These are phyloP conservation scores for Oryza australiensis DNA, from an alignment of 176 grass and related monocot genomes.

Conservation along the genomic window DNA sequence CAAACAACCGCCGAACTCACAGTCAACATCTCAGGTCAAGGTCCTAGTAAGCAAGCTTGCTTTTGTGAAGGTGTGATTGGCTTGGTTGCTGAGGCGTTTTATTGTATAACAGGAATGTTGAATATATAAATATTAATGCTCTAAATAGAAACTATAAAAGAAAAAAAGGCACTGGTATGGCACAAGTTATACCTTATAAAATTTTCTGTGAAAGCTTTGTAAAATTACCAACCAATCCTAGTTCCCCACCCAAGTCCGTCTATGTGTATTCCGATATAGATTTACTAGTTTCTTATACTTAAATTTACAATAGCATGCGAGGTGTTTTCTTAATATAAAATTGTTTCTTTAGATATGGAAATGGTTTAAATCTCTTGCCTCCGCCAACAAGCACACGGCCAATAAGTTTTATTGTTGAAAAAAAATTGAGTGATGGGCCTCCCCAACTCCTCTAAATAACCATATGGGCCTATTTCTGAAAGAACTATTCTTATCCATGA, in stretches of 20 bases:
- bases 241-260: too few species aligned
- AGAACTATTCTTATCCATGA: neutral
- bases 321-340: neutral
- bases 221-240: neutral
- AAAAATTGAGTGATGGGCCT: too few species aligned
- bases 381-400: too few species aligned
- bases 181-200: neutral
- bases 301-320: neutral
- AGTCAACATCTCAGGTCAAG: neutral
- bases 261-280: neutral
- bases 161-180: neutral
- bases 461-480: neutral
- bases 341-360: too few species aligned
- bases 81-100: neutral
- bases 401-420: too few species aligned
- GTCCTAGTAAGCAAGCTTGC: constrained; percentile 15
- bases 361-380: too few species aligned
- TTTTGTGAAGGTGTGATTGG: neutral
- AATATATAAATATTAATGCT: neutral
- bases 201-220: neutral
- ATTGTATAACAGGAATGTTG: neutral
- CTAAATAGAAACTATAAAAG: neutral
- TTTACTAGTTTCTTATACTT: neutral
- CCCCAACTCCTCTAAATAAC: too few species aligned
- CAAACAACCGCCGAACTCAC: neutral